Evolutionary conservation across 176 grass and related monocot genomes (phyloP).

Genomic region (Oryza meridionalis): DNA sequence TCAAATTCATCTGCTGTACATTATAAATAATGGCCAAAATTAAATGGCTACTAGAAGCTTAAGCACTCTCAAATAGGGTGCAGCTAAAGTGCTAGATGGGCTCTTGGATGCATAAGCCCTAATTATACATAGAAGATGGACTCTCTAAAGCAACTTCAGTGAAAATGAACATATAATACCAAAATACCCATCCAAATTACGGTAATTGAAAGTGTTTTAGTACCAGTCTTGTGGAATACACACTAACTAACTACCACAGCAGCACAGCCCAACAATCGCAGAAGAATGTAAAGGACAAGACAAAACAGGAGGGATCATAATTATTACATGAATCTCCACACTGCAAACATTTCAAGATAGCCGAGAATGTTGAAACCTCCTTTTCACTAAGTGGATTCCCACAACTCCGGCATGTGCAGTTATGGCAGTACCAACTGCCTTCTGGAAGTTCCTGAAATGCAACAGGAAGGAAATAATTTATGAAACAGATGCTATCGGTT

Average conservation of each 20-base stretch:
- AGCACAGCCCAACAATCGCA: neutral
- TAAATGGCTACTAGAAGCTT: constrained; percentile 19
- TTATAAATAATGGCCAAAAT: constrained; percentile 12
- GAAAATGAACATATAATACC: neutral
- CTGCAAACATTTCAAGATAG: constrained; percentile 66
- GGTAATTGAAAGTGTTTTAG: neutral
- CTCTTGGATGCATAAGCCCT: constrained; percentile 16
- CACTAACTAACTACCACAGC: neutral
- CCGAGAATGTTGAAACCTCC: constrained; percentile 46
- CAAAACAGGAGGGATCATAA: constrained; percentile 13
- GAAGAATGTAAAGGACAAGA: neutral
- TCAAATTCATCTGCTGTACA: constrained; percentile 18
- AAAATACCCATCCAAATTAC: constrained; percentile 1
- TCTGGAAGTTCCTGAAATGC: constrained; percentile 70
- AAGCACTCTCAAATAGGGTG: constrained; percentile 9
- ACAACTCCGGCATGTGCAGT: constrained; percentile 71
- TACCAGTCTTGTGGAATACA: neutral
- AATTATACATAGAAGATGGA: constrained; percentile 6
- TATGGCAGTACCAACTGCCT: constrained; percentile 88
- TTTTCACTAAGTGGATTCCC: constrained; percentile 56
- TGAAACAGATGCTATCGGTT: neutral
- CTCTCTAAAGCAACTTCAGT: constrained; percentile 3
- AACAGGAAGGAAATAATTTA: constrained; percentile 34
- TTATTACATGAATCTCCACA: constrained; percentile 73
- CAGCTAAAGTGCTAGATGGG: neutral